Evolutionary conservation across 108 stramenopile species (phyloP).

Genomic region (Cyclotella distinguenda): DNA sequence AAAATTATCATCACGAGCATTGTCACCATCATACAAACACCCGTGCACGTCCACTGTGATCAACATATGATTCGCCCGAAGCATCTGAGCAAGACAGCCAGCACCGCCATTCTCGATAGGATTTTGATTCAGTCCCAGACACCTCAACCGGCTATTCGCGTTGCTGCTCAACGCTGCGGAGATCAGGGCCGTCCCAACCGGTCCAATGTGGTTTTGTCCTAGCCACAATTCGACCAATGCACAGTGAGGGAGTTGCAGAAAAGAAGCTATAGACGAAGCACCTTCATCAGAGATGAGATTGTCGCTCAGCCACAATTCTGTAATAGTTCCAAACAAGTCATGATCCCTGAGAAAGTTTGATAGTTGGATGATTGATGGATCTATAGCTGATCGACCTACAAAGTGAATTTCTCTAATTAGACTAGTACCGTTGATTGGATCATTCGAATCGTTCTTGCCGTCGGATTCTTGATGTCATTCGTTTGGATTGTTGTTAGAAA

Average conservation of each 20-base stretch:
- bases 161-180: conserved; percentile 32
- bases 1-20: neutral
- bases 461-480: neutral
- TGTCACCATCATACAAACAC: conserved; percentile 23
- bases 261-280: conserved; percentile 24
- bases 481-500: neutral
- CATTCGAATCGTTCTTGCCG: conserved; percentile 19
- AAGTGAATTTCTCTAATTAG: conserved; percentile 34
- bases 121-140: conserved; percentile 38
- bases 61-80: conserved; percentile 39
- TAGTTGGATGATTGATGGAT: conserved; percentile 27
- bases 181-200: conserved; percentile 24
- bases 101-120: conserved; percentile 45
- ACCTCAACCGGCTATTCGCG: conserved; percentile 25
- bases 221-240: conserved; percentile 42
- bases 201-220: conserved; percentile 39
- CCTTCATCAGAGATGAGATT: conserved; percentile 44
- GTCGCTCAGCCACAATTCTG: conserved; percentile 39
- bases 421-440: conserved; percentile 29
- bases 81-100: conserved; percentile 37
- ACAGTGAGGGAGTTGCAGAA: conserved; percentile 32
- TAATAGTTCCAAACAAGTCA: conserved; percentile 38
- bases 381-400: conserved; percentile 33
- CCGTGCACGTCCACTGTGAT: conserved; percentile 42
- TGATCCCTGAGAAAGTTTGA: conserved; percentile 18